Conservation (phyloP, 768 basidiomycete genomes). For the Suillus subalutaceus region DNA sequence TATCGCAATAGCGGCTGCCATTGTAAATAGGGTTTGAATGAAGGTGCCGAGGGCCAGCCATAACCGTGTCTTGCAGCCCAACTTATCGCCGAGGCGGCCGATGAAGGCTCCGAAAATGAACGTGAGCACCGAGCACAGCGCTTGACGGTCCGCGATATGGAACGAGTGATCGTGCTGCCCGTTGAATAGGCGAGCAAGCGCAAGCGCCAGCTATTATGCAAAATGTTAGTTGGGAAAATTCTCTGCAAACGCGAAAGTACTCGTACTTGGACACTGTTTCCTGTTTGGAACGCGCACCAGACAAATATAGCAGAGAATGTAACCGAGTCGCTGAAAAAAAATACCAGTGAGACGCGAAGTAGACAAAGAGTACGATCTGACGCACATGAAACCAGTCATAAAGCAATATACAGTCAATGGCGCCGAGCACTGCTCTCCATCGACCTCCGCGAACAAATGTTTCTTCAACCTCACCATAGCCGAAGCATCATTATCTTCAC, state of each 20-base stretch:
- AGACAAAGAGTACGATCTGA: constrained; percentile 6
- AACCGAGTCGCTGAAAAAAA: constrained; percentile 56
- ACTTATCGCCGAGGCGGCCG: constrained; percentile 82
- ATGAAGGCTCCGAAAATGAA: constrained; percentile 79
- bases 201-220: constrained; percentile 64
- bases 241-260: not conserved
- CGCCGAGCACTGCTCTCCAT: constrained; percentile 39
- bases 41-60: constrained; percentile 79
- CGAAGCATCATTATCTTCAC: constrained; percentile 14
- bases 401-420: constrained; percentile 71
- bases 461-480: constrained; percentile 16
- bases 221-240: not conserved
- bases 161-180: constrained; percentile 57
- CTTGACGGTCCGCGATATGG: constrained; percentile 83
- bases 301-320: constrained; percentile 81
- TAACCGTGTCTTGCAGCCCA: constrained; percentile 70
- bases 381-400: constrained; percentile 81
- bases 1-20: constrained; percentile 68
- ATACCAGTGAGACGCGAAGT: constrained; percentile 1
- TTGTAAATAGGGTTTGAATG: constrained; percentile 75
- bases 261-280: constrained; percentile 68
- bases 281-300: constrained; percentile 88
- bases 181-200: constrained; percentile 79
- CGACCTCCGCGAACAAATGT: constrained; percentile 28
- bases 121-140: constrained; percentile 74